Conservation (phyloP, 177 flowering plant genomes). For the Tripterygium wilfordii region DNA sequence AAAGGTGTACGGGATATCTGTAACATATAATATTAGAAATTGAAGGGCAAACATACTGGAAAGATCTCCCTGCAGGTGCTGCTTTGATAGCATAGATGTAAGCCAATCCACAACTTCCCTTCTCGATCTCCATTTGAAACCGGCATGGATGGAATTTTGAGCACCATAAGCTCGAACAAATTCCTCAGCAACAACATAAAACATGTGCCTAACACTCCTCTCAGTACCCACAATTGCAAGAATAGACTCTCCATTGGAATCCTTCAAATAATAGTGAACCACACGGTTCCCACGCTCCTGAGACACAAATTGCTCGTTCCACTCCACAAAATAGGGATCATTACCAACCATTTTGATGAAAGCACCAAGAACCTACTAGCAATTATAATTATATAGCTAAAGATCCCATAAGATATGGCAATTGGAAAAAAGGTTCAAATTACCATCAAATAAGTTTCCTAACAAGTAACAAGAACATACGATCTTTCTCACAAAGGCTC, state of each 20-base stretch:
- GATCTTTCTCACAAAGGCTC: too few relatives aligned
- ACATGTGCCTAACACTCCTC: conserved; percentile 98
- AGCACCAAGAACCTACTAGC: conserved; percentile 9
- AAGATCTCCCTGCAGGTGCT: conserved; percentile 44
- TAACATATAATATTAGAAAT: too few relatives aligned
- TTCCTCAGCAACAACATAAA: conserved; percentile 86
- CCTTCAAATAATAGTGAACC: conserved; percentile 91
- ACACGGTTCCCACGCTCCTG: conserved; percentile 90
- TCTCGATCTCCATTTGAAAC: conserved; percentile 96
- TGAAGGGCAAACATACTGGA: conserved; percentile 37
- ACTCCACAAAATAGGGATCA: conserved; percentile 68
- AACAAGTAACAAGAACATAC: too few relatives aligned
- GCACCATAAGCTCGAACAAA: conserved; percentile 56
- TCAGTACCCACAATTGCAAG: conserved; percentile 97
- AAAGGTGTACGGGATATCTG: too few relatives aligned
- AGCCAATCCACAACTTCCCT: conserved; percentile 99
- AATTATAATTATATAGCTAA: conserved; percentile 10
- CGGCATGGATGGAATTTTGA: conserved; percentile 50
- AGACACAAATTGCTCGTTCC: conserved; percentile 89
- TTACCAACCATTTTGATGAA: conserved; percentile 43
- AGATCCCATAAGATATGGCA: conserved; percentile 3
- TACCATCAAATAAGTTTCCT: too few relatives aligned
- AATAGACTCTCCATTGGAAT: conserved; percentile 71
- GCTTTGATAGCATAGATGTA: conserved; percentile 81
- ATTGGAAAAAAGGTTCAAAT: too few relatives aligned